Base-by-base conservation (phyloP, 1,284 basidiomycete species). In the Trametes versicolor region DNA sequence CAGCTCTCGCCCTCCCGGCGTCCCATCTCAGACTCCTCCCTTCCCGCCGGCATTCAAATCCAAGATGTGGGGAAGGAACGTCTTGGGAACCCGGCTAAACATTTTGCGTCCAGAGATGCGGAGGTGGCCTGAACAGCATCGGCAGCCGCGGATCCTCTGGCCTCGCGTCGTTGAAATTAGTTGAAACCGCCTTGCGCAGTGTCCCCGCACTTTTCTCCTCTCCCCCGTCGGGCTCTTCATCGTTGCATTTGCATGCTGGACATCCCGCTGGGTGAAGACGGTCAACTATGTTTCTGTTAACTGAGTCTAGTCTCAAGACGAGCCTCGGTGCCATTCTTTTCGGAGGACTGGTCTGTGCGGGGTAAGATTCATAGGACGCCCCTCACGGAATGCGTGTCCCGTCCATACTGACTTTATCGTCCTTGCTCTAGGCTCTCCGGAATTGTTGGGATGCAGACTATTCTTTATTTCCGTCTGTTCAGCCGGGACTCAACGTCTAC, bases 341-440 rank as follows among this genome's bases (percentile, higher is more conserved):
- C 13, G 72, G 72, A 21, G 72, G 71, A 12, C 41, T 72, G 54
- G 61, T 64, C n/a, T 67, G 68, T 36, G 71, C 72, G 17, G 65
- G 63, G 72, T 48, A 48, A 4, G 41, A 13, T 19, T 43, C 41
- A 7, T 17, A 17, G 41, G n/a, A 19, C 71, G 23, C 51, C 66
- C 61, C 1, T 15, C 21, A 37, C 45, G 29, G 47, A 43, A 37
- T 32, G n/a, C 43, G 19, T 37, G 13, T 32, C 47, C 48, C 27
- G 60, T 39, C 21, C 27, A n/a, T 55, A 8, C n/a, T 45, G 21
- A 41, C 48, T 10, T 37, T 12, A n/a, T 25, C 21, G 12, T 41
- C n/a, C 23, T 9, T 25, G 15, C 4, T 39, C 10, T 58, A 75
- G 74, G 37, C 62, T 75, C 12, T 74, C 73, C 54, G 74, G 74